Percentiles rank a stretch among this genome's conserved stretches.
These are phyloP conservation scores for Castanea mollissima DNA, from an alignment of 306 rosid genomes.

Conservation along the genomic window DNA sequence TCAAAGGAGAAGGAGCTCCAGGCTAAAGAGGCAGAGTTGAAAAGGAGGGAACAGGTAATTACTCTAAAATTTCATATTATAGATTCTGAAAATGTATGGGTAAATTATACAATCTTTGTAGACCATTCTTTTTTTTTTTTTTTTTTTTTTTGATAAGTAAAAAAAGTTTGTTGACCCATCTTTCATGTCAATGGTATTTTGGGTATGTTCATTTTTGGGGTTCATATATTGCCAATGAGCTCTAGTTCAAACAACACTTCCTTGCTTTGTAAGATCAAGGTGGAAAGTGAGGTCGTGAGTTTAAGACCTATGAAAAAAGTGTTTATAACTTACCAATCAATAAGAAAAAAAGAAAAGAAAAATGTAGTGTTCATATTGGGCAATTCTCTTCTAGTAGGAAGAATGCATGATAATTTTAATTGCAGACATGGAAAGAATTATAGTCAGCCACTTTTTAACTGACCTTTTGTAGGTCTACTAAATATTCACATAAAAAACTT, in stretches of 20 bases:
- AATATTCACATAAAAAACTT: not conserved
- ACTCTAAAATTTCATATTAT: conserved; percentile 16
- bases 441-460: not conserved
- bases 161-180: conserved; percentile 5
- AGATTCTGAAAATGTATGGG: conserved; percentile 1
- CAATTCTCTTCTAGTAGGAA: conserved; percentile 8
- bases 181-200: not conserved
- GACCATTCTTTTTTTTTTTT: too few relatives aligned
- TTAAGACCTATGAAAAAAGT: too few relatives aligned
- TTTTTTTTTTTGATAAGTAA: too few relatives aligned
- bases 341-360: too few relatives aligned
- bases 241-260: too few relatives aligned
- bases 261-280: too few relatives aligned
- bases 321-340: too few relatives aligned
- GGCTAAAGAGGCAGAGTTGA: conserved; percentile 85
- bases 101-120: not conserved
- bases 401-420: conserved; percentile 8
- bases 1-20: conserved; percentile 85
- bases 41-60: conserved; percentile 81
- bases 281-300: too few relatives aligned
- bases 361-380: not conserved
- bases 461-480: not conserved
- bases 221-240: not conserved
- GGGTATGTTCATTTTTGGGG: not conserved
- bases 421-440: not conserved